Evolutionary conservation across 1,284 basidiomycete species (phyloP).

Genomic region (Leccinum griseonigrum): DNA sequence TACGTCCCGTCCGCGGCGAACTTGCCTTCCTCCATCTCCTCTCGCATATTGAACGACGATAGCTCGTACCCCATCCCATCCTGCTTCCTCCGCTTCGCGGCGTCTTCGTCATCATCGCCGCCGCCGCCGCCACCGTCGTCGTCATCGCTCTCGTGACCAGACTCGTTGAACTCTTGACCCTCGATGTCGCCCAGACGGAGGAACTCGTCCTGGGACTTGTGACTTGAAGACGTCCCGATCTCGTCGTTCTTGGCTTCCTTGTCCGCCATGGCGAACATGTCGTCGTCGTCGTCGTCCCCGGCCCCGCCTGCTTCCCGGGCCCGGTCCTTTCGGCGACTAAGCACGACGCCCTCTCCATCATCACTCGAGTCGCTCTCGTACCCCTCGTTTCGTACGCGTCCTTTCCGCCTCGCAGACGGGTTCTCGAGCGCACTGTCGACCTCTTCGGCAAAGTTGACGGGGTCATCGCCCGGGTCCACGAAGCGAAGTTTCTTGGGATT

Average conservation of each 20-base stretch:
- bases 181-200: slow-evolving; percentile 92
- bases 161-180: slow-evolving; percentile 84
- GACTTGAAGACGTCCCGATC: slow-evolving; percentile 36
- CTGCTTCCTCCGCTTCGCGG: slow-evolving; percentile 68
- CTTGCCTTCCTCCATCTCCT: slow-evolving; percentile 96
- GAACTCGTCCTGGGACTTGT: slow-evolving; percentile 73
- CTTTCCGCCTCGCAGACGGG: slow-evolving; percentile 54
- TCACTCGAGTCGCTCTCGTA: slow-evolving; percentile 94
- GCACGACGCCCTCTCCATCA: slow-evolving; percentile 87
- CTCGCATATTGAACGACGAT: slow-evolving; percentile 98
- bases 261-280: slow-evolving; percentile 82
- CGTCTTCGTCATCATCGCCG: slow-evolving; percentile 69
- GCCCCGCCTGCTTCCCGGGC: slow-evolving; percentile 50
- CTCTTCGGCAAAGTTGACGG: slow-evolving; percentile 69
- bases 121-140: slow-evolving; percentile 24
- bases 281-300: slow-evolving; percentile 58
- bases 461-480: slow-evolving; percentile 72
- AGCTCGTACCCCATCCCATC: slow-evolving; percentile 91
- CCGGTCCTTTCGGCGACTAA: slow-evolving; percentile 60
- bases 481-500: slow-evolving; percentile 77
- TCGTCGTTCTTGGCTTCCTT: slow-evolving; percentile 48
- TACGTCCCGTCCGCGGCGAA: slow-evolving; percentile 94
- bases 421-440: slow-evolving; percentile 71
- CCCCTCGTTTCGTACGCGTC: slow-evolving; percentile 79
- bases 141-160: slow-evolving; percentile 41